These are phyloP conservation scores for Zygosaccharomyces sapae DNA, from an alignment of 1,139 yeast species.

Conservation along the genomic window DNA sequence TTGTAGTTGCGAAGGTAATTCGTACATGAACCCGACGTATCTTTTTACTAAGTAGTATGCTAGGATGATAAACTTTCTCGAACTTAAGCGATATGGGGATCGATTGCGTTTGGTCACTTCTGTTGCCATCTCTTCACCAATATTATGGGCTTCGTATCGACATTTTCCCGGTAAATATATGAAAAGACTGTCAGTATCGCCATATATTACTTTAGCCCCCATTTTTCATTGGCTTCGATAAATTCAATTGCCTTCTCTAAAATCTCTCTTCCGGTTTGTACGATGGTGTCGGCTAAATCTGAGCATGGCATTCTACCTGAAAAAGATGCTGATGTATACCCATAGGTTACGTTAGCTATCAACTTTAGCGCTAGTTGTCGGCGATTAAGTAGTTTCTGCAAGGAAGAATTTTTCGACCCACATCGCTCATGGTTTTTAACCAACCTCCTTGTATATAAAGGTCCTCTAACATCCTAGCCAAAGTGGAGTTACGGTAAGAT, in stretches of 20 bases:
- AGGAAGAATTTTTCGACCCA: conserved; percentile 35
- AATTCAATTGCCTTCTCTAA: conserved; percentile 63
- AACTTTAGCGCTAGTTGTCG: conserved; percentile 83
- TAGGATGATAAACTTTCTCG: conserved; percentile 89
- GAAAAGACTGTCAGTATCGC: conserved; percentile 92
- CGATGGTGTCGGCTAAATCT: conserved; percentile 92
- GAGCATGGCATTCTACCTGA: conserved; percentile 98
- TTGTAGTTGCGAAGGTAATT: conserved; percentile 46
- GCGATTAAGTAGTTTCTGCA: conserved; percentile 61
- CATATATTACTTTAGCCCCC: conserved; percentile 93
- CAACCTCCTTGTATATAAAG: conserved; percentile 75
- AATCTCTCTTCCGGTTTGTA: conserved; percentile 84
- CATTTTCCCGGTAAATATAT: conserved; percentile 84
- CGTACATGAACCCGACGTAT: conserved; percentile 83
- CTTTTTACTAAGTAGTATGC: conserved; percentile 75
- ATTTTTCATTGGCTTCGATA: conserved; percentile 55
- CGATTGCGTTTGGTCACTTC: conserved; percentile 67
- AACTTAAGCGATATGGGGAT: conserved; percentile 71
- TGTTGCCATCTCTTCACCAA: conserved; percentile 68
- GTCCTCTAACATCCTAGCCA: conserved; percentile 83
- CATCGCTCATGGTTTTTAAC: conserved; percentile 66
- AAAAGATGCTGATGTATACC: conserved; percentile 89
- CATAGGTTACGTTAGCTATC: conserved; percentile 93
- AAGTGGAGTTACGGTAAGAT: conserved; percentile 60
- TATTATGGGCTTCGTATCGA: conserved; percentile 66